phyloP scores from a whole-genome alignment of 352 stramenopile genomes.

The Phytophthora tubulina region DNA sequence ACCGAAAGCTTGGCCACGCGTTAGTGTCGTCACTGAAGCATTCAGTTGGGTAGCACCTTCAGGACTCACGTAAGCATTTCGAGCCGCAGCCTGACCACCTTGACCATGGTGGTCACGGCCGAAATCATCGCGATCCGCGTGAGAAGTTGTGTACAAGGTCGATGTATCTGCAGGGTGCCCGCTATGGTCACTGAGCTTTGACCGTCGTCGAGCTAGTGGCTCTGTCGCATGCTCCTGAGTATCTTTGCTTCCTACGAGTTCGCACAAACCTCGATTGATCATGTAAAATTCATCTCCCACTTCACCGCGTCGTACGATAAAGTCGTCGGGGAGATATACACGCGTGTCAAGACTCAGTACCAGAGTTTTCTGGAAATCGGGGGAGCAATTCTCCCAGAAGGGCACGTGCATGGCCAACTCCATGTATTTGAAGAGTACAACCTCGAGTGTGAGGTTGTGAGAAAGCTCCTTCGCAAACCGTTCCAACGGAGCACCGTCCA shows the following conservation, averaged over 20 bases:
- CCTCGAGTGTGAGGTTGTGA: constrained; percentile 71
- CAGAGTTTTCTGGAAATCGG: constrained; percentile 68
- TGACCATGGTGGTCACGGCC: constrained; percentile 6
- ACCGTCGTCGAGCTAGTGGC: constrained; percentile 29
- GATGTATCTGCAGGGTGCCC: constrained; percentile 26
- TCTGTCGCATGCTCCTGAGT: constrained; percentile 38
- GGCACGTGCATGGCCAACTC: constrained; percentile 58
- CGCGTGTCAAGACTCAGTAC: constrained; percentile 56
- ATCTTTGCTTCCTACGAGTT: constrained; percentile 41
- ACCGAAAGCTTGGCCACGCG: constrained; percentile 53
- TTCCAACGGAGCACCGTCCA: constrained; percentile 58
- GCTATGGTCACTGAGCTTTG: constrained; percentile 10
- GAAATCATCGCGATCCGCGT: constrained; percentile 26
- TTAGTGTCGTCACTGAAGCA: constrained; percentile 24
- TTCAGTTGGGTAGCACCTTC: constrained; percentile 9
- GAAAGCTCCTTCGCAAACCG: constrained; percentile 65
- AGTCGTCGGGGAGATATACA: constrained; percentile 73
- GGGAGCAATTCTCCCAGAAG: constrained; percentile 52
- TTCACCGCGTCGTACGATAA: constrained; percentile 61
- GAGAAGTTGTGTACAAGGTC: constrained; percentile 35
- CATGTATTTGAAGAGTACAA: constrained; percentile 81
- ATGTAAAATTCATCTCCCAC: constrained; percentile 70
- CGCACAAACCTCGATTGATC: constrained; percentile 63
- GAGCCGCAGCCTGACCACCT: not conserved
- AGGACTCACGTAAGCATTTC: constrained; percentile 25